A percentile compares a stretch with the other conserved stretches of the same genome.
These are phyloP conservation scores for Panicum miliaceum DNA, from an alignment of 176 grass and related monocot genomes.

Conservation along the genomic window DNA sequence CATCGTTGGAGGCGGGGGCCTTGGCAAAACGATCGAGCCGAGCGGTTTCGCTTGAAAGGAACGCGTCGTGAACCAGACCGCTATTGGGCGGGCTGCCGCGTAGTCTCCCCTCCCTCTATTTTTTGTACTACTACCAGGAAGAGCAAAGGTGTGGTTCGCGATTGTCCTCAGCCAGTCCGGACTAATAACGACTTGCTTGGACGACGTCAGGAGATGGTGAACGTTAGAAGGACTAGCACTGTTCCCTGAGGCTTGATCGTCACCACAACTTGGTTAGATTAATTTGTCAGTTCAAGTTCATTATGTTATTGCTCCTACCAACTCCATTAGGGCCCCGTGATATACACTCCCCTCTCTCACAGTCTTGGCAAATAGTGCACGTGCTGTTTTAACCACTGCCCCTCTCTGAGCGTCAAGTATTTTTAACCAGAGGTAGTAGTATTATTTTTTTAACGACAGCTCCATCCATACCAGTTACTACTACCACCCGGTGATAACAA, in stretches of 20 bases:
- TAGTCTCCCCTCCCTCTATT: neutral
- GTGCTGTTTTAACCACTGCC: neutral
- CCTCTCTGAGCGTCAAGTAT: no score
- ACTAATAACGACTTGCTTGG: conserved; percentile 3
- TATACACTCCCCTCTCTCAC: no score
- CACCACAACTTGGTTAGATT: neutral
- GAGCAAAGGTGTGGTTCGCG: neutral
- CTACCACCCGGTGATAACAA: no score
- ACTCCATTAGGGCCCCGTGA: no score
- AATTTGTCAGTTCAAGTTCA: no score
- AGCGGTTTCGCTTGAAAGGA: neutral
- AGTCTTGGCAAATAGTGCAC: neutral
- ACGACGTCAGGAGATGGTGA: neutral
- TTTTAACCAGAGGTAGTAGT: no score
- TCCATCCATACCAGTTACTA: no score
- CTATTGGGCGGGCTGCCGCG: neutral
- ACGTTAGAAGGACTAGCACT: neutral
- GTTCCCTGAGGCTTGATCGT: neutral
- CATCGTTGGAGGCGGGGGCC: neutral
- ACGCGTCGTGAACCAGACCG: neutral
- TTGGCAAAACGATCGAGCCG: neutral
- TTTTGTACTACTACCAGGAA: neutral
- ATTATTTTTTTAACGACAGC: no score
- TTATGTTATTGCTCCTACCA: neutral
- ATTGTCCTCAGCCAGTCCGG: conserved; percentile 4